Base-by-base conservation (phyloP, 805 yeast species). In the Yamadazyma sp. region DNA sequence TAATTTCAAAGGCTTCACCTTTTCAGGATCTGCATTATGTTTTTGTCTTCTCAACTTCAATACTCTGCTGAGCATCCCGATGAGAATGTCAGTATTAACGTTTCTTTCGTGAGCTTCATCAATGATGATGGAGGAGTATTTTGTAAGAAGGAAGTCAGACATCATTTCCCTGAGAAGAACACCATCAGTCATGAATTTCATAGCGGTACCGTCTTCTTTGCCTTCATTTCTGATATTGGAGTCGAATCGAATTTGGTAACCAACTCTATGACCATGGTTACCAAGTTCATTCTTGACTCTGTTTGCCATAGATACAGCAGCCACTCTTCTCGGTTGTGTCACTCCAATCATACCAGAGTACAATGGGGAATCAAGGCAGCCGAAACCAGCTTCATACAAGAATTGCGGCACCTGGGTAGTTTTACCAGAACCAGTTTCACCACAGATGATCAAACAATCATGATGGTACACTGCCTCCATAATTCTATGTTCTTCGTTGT, bases 71-170 rank as follows among this genome's bases (percentile, higher is more conserved):
- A 93, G 67, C 83, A 93, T 84, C 32, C 99, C 99, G 45, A 93
- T 89, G 40, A 93, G 69, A 32, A 93, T 91, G 62, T 93, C 99
- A 0, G 99, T 93, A 56, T 93, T 93, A 44, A 91, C 80, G 55
- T 89, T 91, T 58, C 99, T 77, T 60, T 93, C 99, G 59, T 93
- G 99, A 0, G 99, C 99, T 62, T 93, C 99, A 67, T 93, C 99
- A 42, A 93, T 86, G 18, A 95, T 75, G 30, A 93, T 73, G 0
- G 85, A 82, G 0, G 97, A 89, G 57, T 93, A 93, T 53, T 84
- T 86, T 23, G 77, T 71, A 34, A 95, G 67, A 45, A 83, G 64
- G 43, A 93, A 83, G 54, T 93, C 99, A 1, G 77, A 70, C 84
- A 91, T 83, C 86, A 93, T 82, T 60, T 93, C 99, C 48, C 98